These are phyloP conservation scores for Fusarium lyarnte DNA, from an alignment of 2,329 filamentous ascomycete species.

Conservation along the genomic window DNA sequence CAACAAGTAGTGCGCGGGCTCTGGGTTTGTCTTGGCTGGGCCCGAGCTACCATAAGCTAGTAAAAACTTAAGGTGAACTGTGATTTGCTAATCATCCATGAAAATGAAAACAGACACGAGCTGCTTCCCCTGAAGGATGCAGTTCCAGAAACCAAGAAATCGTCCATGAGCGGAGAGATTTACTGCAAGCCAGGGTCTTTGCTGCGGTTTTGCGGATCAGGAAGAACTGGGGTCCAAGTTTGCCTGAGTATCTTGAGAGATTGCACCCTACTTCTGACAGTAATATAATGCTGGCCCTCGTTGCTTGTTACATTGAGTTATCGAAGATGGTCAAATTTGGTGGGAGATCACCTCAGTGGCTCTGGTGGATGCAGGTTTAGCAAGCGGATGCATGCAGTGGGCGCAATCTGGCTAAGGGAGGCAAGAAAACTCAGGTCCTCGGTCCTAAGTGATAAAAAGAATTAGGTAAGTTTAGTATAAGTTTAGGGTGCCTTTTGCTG, in stretches of 20 bases:
- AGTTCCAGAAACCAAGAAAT: neutral
- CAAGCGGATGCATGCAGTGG: slow-evolving; percentile 28
- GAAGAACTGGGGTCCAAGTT: neutral
- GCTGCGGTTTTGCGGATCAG: neutral
- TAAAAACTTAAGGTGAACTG: slow-evolving; percentile 13
- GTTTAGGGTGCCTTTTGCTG: no score
- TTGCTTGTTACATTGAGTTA: slow-evolving; percentile 2
- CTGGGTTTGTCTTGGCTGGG: slow-evolving; percentile 33
- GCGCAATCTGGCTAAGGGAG: no score
- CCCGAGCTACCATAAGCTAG: slow-evolving; percentile 32
- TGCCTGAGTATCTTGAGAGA: neutral
- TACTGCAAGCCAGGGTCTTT: neutral
- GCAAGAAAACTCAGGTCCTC: no score
- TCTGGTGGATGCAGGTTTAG: slow-evolving; percentile 30
- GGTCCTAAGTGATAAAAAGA: no score
- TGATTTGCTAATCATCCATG: slow-evolving; percentile 23
- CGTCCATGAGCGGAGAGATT: neutral
- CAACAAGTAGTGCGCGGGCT: slow-evolving; percentile 14
- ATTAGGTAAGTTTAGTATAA: no score
- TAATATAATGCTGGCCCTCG: neutral
- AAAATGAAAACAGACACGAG: slow-evolving; percentile 1
- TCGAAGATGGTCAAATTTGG: slow-evolving; percentile 29
- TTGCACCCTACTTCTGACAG: neutral
- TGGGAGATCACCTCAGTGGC: slow-evolving; percentile 39
- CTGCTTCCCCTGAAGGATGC: slow-evolving; percentile 15